These are phyloP conservation scores for Tagetes patula DNA, from an alignment of 129 eudicot genomes.

Conservation along the genomic window DNA sequence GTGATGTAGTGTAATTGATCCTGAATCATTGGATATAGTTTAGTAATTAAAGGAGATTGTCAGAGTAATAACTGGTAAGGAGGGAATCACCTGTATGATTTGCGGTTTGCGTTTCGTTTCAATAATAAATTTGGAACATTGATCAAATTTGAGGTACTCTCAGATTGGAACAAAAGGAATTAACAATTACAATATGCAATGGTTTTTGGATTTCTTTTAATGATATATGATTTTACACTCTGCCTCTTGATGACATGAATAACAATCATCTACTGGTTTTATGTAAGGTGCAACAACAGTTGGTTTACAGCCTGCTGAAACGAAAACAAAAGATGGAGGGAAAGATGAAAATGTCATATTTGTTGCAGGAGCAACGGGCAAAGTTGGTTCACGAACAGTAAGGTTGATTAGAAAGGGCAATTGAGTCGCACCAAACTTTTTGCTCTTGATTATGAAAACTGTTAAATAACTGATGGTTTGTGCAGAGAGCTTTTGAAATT, in stretches of 20 bases:
- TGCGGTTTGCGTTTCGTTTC: not conserved
- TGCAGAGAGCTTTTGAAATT: slow-evolving; percentile 94
- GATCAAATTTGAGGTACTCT: slow-evolving; percentile 3
- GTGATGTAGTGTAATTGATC: not conserved
- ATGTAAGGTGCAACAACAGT: slow-evolving; percentile 44
- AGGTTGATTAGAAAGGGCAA: slow-evolving; percentile 49
- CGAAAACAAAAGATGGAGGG: slow-evolving; percentile 40
- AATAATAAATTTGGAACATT: not conserved
- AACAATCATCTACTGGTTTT: slow-evolving; percentile 20
- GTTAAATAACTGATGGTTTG: slow-evolving; percentile 26
- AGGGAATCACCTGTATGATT: slow-evolving; percentile 3
- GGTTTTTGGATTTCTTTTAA: not conserved
- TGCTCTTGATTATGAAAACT: slow-evolving; percentile 15
- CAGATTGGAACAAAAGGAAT: not conserved
- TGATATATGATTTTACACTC: not conserved
- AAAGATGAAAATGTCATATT: slow-evolving; percentile 58
- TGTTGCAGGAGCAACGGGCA: slow-evolving; percentile 99
- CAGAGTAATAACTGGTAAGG: not conserved
- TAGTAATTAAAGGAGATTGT: slow-evolving; percentile 9
- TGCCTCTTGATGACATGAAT: not conserved
- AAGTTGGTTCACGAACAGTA: slow-evolving; percentile 96
- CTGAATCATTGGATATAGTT: slow-evolving; percentile 9
- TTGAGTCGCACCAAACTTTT: slow-evolving; percentile 21
- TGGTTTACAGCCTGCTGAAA: slow-evolving; percentile 51
- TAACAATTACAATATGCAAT: not conserved